These are phyloP conservation scores for Cornus florida DNA, from an alignment of 148 eudicot species.

Conservation along the genomic window DNA sequence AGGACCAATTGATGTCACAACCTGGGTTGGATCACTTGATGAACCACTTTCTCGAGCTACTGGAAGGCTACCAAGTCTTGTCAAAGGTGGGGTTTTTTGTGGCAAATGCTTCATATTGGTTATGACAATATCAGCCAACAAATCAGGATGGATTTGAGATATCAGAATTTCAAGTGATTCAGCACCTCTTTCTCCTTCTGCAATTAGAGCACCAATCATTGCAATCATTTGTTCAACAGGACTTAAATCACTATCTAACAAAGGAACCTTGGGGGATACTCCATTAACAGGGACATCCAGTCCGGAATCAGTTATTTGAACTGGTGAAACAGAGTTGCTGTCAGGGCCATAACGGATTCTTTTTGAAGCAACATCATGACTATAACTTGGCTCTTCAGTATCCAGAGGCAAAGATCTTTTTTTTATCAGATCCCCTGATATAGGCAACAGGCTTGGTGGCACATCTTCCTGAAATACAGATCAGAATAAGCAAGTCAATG, in stretches of 20 bases:
- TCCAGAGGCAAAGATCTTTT: slow-evolving; percentile 52
- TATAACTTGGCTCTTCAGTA: slow-evolving; percentile 42
- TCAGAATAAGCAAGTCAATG: not conserved
- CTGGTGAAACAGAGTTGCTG: slow-evolving; percentile 30
- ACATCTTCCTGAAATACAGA: slow-evolving; percentile 60
- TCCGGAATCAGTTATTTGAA: slow-evolving; percentile 41
- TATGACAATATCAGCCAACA: slow-evolving; percentile 93
- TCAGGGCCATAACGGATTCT: slow-evolving; percentile 54
- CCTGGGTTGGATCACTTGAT: slow-evolving; percentile 30
- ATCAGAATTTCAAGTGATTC: slow-evolving; percentile 81
- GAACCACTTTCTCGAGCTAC: slow-evolving; percentile 34
- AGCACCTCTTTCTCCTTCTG: slow-evolving; percentile 93
- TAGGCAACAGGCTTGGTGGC: slow-evolving; percentile 32
- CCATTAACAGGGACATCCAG: slow-evolving; percentile 53
- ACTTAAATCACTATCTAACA: slow-evolving; percentile 39
- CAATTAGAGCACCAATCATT: slow-evolving; percentile 87
- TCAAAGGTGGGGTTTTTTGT: slow-evolving; percentile 46
- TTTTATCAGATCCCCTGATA: slow-evolving; percentile 49
- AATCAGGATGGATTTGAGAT: slow-evolving; percentile 79
- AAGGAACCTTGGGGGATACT: slow-evolving; percentile 44
- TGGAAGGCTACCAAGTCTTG: slow-evolving; percentile 28
- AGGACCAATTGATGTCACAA: slow-evolving; percentile 34
- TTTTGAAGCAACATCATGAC: slow-evolving; percentile 53
- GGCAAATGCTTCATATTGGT: slow-evolving; percentile 96
- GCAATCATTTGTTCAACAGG: slow-evolving; percentile 94